Conservation (phyloP, 139 green algal genomes). For the Chlorella sp. region DNA sequence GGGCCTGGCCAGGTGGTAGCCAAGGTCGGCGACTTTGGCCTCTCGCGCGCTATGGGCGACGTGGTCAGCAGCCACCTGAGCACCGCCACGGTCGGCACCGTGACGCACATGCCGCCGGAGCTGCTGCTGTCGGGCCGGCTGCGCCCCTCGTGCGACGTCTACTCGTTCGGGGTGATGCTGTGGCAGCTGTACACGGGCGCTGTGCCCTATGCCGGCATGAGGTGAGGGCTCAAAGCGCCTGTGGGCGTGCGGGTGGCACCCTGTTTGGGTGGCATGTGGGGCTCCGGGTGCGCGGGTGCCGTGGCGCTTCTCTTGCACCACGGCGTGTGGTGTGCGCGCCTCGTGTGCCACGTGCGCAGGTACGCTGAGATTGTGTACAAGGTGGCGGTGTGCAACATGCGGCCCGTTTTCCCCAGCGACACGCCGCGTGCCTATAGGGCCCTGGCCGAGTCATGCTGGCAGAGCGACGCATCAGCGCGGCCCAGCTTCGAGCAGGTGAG, state of each 20-base stretch:
- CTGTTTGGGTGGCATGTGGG: too few species aligned
- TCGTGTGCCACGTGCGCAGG: too few species aligned
- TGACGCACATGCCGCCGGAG: constrained; percentile 45
- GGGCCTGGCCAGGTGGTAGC: neutral
- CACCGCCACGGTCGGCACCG: constrained; percentile 23
- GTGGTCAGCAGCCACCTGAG: constrained; percentile 15
- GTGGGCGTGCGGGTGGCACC: too few species aligned
- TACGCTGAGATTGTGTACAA: constrained; percentile 27
- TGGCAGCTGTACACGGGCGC: constrained; percentile 24
- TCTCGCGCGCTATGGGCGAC: constrained; percentile 15
- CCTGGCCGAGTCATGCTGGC: constrained; percentile 25
- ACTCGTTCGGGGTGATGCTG: constrained; percentile 29
- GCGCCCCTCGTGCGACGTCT: constrained; percentile 30
- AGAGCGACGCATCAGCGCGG: neutral
- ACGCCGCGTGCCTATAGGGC: neutral
- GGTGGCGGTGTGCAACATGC: constrained; percentile 18
- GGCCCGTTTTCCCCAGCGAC: constrained; percentile 16
- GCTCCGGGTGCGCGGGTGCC: too few species aligned
- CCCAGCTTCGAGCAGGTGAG: constrained; percentile 23
- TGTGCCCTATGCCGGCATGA: constrained; percentile 18
- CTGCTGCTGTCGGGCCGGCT: constrained; percentile 28
- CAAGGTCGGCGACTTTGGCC: constrained; percentile 29
- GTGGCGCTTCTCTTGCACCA: too few species aligned
- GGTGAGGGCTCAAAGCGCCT: too few species aligned
- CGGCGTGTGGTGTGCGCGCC: too few species aligned